These are phyloP conservation scores for Xylaria multiplex DNA, from an alignment of 2,329 filamentous ascomycete genomes.

Conservation along the genomic window DNA sequence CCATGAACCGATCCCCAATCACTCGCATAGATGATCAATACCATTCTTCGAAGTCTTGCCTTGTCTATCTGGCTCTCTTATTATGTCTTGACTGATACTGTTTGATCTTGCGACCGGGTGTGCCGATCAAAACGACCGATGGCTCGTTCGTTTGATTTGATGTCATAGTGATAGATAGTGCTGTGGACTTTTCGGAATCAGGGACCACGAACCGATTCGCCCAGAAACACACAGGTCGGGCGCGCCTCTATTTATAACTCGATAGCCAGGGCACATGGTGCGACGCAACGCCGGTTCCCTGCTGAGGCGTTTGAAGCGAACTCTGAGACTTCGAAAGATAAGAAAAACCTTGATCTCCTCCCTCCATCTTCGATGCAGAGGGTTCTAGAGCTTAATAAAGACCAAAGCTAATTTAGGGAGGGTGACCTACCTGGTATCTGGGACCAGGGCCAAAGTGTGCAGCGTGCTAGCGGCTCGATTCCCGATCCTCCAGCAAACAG, in stretches of 20 bases:
- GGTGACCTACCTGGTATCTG: conserved; percentile 17
- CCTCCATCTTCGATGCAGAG: too few species aligned
- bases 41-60: not conserved
- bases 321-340: conserved; percentile 4
- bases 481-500: conserved; percentile 30
- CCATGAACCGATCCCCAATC: conserved; percentile 8
- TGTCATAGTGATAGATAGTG: not conserved
- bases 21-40: conserved; percentile 8
- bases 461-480: conserved; percentile 27
- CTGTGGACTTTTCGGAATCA: conserved; percentile 16
- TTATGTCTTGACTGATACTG: not conserved
- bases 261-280: not conserved
- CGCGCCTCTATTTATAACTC: conserved; percentile 21
- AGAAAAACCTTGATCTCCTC: not conserved
- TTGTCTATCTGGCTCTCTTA: not conserved
- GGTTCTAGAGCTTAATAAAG: too few species aligned
- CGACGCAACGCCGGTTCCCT: not conserved
- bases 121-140: not conserved
- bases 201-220: conserved; percentile 22
- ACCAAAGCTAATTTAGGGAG: conserved; percentile 6
- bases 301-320: not conserved
- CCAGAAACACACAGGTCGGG: not conserved
- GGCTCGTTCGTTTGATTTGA: not conserved
- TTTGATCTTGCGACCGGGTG: not conserved
- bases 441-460: conserved; percentile 4